A percentile compares a stretch with the other conserved stretches of the same genome.
These are phyloP conservation scores for Fusarium torreyae DNA, from an alignment of 2,329 filamentous ascomycete species.

Conservation along the genomic window DNA sequence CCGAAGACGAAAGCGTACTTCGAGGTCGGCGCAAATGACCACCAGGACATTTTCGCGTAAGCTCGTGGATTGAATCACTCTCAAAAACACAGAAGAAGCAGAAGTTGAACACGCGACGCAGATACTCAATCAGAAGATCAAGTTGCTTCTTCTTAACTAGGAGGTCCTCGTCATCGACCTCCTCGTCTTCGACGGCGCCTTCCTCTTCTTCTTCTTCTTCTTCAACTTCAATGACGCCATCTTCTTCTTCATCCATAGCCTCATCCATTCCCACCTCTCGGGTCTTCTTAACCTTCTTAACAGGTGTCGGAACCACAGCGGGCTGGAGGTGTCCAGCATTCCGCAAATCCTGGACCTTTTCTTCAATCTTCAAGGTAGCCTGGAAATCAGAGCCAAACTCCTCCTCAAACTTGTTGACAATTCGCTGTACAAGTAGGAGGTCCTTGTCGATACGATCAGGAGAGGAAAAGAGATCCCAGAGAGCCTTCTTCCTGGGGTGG, in stretches of 20 bases:
- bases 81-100: slow-evolving; percentile 99
- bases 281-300: slow-evolving; percentile 74
- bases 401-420: slow-evolving; percentile 87
- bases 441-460: slow-evolving; percentile 95
- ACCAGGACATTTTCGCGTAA: slow-evolving; percentile 95
- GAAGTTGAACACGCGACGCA: slow-evolving; percentile 97
- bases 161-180: slow-evolving; percentile 90
- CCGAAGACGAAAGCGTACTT: slow-evolving; percentile 84
- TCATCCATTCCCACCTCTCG: slow-evolving; percentile 73
- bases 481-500: slow-evolving; percentile 90
- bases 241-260: slow-evolving; percentile 75
- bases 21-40: slow-evolving; percentile 95
- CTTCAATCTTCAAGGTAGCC: slow-evolving; percentile 84
- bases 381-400: slow-evolving; percentile 85
- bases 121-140: slow-evolving; percentile 94
- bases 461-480: slow-evolving; percentile 97
- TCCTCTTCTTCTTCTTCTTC: slow-evolving; percentile 80
- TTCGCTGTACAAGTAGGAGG: slow-evolving; percentile 83
- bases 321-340: slow-evolving; percentile 84
- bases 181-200: slow-evolving; percentile 84
- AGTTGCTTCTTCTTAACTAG: slow-evolving; percentile 96
- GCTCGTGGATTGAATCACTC: slow-evolving; percentile 95
- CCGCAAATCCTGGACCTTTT: slow-evolving; percentile 86
- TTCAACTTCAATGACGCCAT: slow-evolving; percentile 79
- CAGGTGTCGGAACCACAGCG: slow-evolving; percentile 64